Percentiles rank a stretch among this genome's conserved stretches.
Conservation (phyloP, 2,329 filamentous ascomycete species). For the Pseudogymnoascus sp. region DNA sequence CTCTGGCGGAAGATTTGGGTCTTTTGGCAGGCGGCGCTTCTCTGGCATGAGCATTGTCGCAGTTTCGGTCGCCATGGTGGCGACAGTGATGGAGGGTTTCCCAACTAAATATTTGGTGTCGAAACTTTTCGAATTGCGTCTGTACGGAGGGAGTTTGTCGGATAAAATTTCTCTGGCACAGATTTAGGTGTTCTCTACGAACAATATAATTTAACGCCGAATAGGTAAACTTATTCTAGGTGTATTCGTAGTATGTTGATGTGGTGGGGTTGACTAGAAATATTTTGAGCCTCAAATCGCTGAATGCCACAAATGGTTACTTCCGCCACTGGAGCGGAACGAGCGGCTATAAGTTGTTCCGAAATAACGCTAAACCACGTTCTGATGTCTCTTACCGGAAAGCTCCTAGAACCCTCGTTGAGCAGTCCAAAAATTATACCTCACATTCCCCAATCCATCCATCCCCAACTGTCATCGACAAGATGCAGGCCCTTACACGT, state of each 20-base stretch:
- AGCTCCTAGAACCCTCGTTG: conserved; percentile 6
- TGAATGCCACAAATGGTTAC: background rate
- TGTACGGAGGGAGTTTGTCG: background rate
- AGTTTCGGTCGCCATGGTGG: conserved; percentile 54
- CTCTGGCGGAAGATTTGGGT: conserved; percentile 71
- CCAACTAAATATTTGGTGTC: background rate
- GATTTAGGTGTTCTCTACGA: background rate
- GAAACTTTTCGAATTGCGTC: background rate
- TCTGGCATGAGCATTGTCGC: conserved; percentile 50
- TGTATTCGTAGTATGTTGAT: background rate
- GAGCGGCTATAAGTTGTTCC: background rate
- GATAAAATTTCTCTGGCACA: background rate
- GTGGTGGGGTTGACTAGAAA: background rate
- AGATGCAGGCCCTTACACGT: conserved; percentile 82
- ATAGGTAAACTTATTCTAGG: background rate
- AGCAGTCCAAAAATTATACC: conserved; percentile 5
- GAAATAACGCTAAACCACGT: conserved; percentile 3
- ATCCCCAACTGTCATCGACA: conserved; percentile 31
- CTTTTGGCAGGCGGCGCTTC: conserved; percentile 54
- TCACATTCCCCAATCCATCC: conserved; percentile 6
- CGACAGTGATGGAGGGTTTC: conserved; percentile 6
- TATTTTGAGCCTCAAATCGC: conserved; percentile 4
- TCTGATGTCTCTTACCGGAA: conserved; percentile 3
- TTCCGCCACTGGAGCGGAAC: background rate
- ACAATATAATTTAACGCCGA: background rate